Percentiles rank a stretch among this genome's conserved stretches.
Evolutionary conservation across 2,329 filamentous ascomycete species (phyloP).

Genomic region (Amesomyces nigricolor): DNA sequence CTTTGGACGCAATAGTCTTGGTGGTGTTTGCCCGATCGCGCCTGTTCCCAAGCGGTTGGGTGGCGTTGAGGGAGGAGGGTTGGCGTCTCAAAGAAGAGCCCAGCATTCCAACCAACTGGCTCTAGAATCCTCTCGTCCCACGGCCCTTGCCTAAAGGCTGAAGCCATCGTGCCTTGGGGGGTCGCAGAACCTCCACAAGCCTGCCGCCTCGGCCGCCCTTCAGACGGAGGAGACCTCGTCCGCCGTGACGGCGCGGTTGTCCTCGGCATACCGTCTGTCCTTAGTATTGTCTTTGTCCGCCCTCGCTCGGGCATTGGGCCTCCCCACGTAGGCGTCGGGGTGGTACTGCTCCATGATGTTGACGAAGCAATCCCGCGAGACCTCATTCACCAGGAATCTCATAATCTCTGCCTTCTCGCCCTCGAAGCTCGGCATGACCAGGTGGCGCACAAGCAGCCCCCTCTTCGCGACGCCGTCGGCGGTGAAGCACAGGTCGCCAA

Average conservation of each 20-base stretch:
- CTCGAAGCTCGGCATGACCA: conserved; percentile 79
- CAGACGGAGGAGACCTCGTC: conserved; percentile 62
- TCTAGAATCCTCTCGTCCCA: conserved; percentile 27
- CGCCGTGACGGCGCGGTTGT: conserved; percentile 64
- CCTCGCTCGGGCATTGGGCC: conserved; percentile 43
- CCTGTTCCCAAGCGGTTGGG: not conserved
- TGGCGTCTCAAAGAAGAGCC: not conserved
- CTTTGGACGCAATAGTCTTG: not conserved
- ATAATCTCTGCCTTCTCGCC: conserved; percentile 70
- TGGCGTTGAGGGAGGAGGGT: not conserved
- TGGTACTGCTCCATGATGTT: conserved; percentile 89
- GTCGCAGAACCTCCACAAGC: conserved; percentile 76
- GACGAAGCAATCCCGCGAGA: conserved; percentile 71
- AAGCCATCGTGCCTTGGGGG: conserved; percentile 48
- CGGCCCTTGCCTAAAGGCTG: conserved; percentile 31
- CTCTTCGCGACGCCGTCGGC: conserved; percentile 73
- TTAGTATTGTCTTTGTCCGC: conserved; percentile 30
- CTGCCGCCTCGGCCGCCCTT: conserved; percentile 62
- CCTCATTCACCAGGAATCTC: conserved; percentile 65
- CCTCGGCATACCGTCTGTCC: conserved; percentile 64
- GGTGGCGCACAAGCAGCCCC: conserved; percentile 69
- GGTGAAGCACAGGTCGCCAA: conserved; percentile 78
- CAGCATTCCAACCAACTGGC: not conserved
- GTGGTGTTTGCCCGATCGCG: not conserved
- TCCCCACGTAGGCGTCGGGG: conserved; percentile 75